Base-by-base conservation (phyloP, 768 basidiomycete species). In the Amanita subjunquillea region DNA sequence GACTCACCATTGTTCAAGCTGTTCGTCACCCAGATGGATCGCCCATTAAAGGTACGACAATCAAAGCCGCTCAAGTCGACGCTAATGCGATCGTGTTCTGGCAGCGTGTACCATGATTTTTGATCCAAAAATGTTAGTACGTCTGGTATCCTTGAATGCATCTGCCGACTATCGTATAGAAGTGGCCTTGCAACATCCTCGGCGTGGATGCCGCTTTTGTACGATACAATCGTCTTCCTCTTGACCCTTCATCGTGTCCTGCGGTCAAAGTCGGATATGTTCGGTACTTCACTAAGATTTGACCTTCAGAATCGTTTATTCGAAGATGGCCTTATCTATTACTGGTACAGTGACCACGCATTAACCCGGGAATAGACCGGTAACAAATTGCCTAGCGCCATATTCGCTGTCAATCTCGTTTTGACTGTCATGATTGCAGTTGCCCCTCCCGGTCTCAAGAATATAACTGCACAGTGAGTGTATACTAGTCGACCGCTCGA, bases 141-240 rank as follows among this genome's bases (percentile, higher is more conserved):
- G 32, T 22, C 44, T 36, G 45, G 30, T 6, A 37, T 20, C 20
- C 13, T 15, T 12, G 13, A 10, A 8, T 20, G 34, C 54, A 13
- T 17, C 22, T 48, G 13, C 34, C 42, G 23, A 25, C 10, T 55
- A 63, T 30, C 65, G 62, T 56, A 43, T 45, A 74, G 72, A 60
- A 70, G 69, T 40, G 56, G 47, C 32, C 54, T 65, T 7, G 69
- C 73, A 10, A 71, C 80, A 29, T 65, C 81, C 54, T 75, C 73
- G 2, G 76, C 75, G 1, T 77, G 75, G 75, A 58, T 77, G 1
- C 76, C 76, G 4, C 66, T 77, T 39, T 62, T 74, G 17, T 77
- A 76, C 52, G 73, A 77, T 53, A 76, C 72, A 1, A 65, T 70
- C 42, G 63, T 75, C 23, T 63, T 76, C 41, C 58, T 54, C 4